A percentile compares a stretch with the other conserved stretches of the same genome.
Conservation (phyloP, 345 rosid species). For the Salix udensis region DNA sequence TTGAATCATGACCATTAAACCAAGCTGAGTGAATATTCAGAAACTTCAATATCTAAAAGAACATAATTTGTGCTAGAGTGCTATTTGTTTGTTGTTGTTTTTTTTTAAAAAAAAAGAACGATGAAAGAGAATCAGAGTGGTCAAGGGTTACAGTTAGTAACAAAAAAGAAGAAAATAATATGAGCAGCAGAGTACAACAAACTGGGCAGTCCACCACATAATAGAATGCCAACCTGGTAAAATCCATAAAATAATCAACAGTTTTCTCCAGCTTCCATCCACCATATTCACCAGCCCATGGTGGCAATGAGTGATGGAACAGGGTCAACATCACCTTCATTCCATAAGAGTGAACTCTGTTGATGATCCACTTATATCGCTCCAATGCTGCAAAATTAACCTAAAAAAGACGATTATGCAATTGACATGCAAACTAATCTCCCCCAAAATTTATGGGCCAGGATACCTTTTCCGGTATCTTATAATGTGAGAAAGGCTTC, state of each 20-base stretch:
- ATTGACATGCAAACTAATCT: constrained; percentile 8
- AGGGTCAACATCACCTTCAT: constrained; percentile 98
- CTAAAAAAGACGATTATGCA: constrained; percentile 31
- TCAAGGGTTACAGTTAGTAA: neutral
- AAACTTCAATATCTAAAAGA: neutral
- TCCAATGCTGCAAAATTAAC: constrained; percentile 84
- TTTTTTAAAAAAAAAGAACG: neutral
- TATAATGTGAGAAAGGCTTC: neutral
- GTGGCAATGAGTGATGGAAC: constrained; percentile 93
- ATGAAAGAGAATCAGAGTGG: neutral
- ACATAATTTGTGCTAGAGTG: neutral
- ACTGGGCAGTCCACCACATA: neutral
- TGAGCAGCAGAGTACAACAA: neutral
- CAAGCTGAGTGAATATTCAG: neutral
- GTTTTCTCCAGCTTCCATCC: constrained; percentile 98
- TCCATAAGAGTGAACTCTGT: constrained; percentile 69
- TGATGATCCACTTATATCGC: constrained; percentile 82
- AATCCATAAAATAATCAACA: constrained; percentile 76
- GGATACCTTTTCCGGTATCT: neutral
- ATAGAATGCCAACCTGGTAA: constrained; percentile 55
- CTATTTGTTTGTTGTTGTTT: neutral
- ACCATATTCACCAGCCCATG: constrained; percentile 96
- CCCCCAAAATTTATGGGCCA: neutral
- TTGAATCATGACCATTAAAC: neutral
- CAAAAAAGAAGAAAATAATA: neutral